Percentiles rank a stretch among this genome's conserved stretches.
Conservation (phyloP, 768 basidiomycete species). For the Rhodosporidiobolus odoratus region DNA sequence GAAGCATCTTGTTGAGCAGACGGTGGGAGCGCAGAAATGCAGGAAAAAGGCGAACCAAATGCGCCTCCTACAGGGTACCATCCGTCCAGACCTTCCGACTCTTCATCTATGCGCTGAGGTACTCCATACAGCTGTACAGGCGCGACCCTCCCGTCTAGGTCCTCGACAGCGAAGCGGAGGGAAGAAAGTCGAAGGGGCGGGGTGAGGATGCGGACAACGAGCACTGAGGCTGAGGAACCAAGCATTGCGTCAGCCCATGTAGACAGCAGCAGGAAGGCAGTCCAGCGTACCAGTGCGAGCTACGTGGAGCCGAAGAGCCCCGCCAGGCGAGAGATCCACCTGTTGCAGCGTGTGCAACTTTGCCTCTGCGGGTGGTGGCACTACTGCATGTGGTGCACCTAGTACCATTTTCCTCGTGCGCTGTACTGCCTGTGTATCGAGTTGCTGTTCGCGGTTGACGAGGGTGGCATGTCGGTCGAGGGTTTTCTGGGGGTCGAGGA, state of each 20-base stretch:
- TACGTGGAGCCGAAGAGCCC: too few species aligned
- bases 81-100: background rate
- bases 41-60: conserved; percentile 14
- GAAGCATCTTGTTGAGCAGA: background rate
- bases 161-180: conserved; percentile 28
- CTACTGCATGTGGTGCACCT: background rate
- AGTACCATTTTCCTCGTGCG: conserved; percentile 14
- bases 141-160: background rate
- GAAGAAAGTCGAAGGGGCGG: background rate
- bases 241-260: background rate
- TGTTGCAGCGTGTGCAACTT: too few species aligned
- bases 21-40: background rate
- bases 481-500: background rate
- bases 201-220: conserved; percentile 3
- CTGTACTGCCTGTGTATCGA: background rate
- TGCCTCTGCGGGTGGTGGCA: background rate
- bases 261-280: too few species aligned
- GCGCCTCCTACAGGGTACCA: conserved; percentile 13
- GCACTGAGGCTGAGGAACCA: background rate
- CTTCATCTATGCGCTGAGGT: background rate
- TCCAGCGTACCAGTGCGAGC: background rate
- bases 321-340: too few species aligned
- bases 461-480: background rate
- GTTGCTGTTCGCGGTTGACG: background rate
- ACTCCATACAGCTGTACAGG: conserved; percentile 15